Evolutionary conservation across 1,284 basidiomycete species (phyloP), one percentile per base, ranked within the genome.

Genomic region (Irpex lacteus): DNA sequence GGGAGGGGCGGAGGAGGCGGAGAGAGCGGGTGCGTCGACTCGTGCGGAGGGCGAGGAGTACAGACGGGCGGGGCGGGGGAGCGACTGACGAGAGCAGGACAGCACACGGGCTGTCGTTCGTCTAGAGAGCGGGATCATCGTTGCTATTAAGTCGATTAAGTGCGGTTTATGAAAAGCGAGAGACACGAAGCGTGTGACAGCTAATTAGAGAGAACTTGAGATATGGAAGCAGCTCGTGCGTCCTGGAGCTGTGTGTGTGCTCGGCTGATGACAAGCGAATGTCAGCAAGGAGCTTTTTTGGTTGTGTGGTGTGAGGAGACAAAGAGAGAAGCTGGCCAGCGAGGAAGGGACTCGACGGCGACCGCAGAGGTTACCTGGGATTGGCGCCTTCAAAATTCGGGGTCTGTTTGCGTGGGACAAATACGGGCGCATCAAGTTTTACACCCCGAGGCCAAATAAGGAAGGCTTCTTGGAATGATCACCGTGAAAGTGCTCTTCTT

Each of bases 61-160:
- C 58, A 87, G 80, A 67, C 88, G 85, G 59, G 87, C 85, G 62
- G 89, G 87, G 54, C 88, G 82, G 49, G 86, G 87, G 66, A 90
- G 85, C 67, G 78, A 72, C 74, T 90, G 87, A 36, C 89, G 81
- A 71, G 89, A 79, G 75, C 75, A 89, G 76, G 82, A 83, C 81
- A 86, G 70, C 72, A 84, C 84, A 83, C 86, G 79, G 75, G 69
- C 72, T 55, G 76, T 76, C 40, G 78, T 77, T 68, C 84, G 76
- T 67, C 71, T 68, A 21, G 72, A 62, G 61, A 76, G 66, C 38
- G 75, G 73, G 49, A 76, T 75, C 75, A 76, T 76, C 15, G 53
- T 67, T 13, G 11, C 11, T 32, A 56, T 37, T 34, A 15, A 13
- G 34, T 32, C 13, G 54, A 32, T 37, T 13, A 15, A 15, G 54